Evolutionary conservation across 2,329 filamentous ascomycete species (phyloP).

Genomic region (Aquanectria penicillioides): DNA sequence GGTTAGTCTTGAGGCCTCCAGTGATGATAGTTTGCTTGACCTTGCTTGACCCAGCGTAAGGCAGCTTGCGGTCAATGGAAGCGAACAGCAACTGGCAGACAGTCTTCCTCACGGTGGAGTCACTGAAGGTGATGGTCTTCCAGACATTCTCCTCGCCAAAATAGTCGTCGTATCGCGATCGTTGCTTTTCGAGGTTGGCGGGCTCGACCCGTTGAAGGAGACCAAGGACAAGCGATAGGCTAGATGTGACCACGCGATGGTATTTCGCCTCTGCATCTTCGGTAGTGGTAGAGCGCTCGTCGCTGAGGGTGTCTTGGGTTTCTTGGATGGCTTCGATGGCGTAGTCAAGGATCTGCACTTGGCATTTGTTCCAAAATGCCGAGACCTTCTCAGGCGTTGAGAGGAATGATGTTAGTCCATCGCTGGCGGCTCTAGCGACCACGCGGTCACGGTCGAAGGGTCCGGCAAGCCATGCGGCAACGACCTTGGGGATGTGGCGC

Average conservation of each 20-base stretch:
- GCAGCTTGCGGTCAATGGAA: constrained; percentile 59
- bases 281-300: constrained; percentile 82
- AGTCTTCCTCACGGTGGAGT: constrained; percentile 61
- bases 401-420: constrained; percentile 81
- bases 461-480: constrained; percentile 92
- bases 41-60: constrained; percentile 61
- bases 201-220: constrained; percentile 60
- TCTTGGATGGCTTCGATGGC: constrained; percentile 84
- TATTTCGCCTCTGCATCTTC: constrained; percentile 92
- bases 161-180: constrained; percentile 71
- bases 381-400: constrained; percentile 80
- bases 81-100: constrained; percentile 61
- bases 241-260: constrained; percentile 73
- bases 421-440: constrained; percentile 79
- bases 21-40: constrained; percentile 71
- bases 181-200: constrained; percentile 67
- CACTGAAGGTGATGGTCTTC: constrained; percentile 72
- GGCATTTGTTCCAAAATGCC: constrained; percentile 83
- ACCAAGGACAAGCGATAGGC: constrained; percentile 64
- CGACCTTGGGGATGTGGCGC: constrained; percentile 77
- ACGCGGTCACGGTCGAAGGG: constrained; percentile 85
- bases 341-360: constrained; percentile 82
- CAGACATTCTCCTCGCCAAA: constrained; percentile 74
- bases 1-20: constrained; percentile 77
- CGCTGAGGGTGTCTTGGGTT: constrained; percentile 83